phyloP scores from a whole-genome alignment of 768 basidiomycete species.

The Hypholoma sublateritium region DNA sequence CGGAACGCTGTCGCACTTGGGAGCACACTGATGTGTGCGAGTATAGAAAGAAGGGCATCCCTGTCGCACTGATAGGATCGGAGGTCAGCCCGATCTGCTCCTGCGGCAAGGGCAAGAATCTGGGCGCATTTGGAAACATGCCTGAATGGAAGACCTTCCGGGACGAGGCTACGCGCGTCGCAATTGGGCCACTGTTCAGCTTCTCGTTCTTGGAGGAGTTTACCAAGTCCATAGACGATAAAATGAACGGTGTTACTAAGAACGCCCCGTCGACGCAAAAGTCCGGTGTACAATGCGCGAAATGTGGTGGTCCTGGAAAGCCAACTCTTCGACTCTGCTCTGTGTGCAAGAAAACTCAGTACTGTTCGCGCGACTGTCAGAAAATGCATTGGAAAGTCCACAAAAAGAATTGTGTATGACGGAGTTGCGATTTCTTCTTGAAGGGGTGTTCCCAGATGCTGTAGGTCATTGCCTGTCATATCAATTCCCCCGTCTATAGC shows the following conservation, averaged over 20 bases:
- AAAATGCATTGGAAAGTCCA: conserved; percentile 46
- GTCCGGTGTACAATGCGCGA: conserved; percentile 19
- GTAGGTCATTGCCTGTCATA: too few relatives aligned
- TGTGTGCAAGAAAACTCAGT: conserved; percentile 36
- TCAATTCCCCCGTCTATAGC: too few relatives aligned
- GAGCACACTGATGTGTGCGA: conserved; percentile 46
- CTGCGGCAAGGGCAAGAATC: conserved; percentile 52
- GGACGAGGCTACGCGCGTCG: conserved; percentile 46
- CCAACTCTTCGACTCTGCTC: conserved; percentile 30
- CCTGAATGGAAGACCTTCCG: conserved; percentile 38
- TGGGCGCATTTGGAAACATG: conserved; percentile 33
- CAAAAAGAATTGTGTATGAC: conserved; percentile 22
- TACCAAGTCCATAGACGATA: not conserved
- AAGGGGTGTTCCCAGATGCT: not conserved
- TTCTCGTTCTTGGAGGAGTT: conserved; percentile 44
- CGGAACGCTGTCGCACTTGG: conserved; percentile 58
- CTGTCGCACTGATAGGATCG: conserved; percentile 35
- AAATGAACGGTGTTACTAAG: conserved; percentile 1
- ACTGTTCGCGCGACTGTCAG: conserved; percentile 47
- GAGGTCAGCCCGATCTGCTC: conserved; percentile 44
- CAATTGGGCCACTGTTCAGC: conserved; percentile 53
- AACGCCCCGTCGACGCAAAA: not conserved
- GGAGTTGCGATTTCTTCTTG: not conserved
- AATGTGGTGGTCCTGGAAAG: conserved; percentile 22
- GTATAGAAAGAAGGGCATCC: conserved; percentile 38